These are phyloP conservation scores for Lolium rigidum DNA, from an alignment of 176 grass and related monocot genomes.

Conservation along the genomic window DNA sequence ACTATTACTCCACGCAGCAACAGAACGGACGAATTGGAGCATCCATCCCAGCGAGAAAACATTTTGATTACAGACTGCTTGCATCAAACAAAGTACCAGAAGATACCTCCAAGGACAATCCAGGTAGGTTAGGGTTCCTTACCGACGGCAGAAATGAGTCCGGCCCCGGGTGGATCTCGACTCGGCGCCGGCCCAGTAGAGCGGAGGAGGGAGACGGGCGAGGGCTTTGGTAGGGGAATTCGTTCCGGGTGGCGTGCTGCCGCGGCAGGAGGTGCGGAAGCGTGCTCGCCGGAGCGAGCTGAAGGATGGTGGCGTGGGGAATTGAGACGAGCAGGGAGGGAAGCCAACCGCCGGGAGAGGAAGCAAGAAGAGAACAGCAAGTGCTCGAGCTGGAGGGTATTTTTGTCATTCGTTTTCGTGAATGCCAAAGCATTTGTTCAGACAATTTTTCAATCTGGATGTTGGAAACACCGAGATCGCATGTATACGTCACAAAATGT, in stretches of 20 bases:
- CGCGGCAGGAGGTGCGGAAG: not conserved
- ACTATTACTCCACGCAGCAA: not conserved
- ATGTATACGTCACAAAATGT: too few relatives aligned
- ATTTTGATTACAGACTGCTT: not conserved
- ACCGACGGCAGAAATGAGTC: not conserved
- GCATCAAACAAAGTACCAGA: not conserved
- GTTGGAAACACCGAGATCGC: too few relatives aligned
- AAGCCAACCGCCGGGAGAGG: constrained; percentile 26
- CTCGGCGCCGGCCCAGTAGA: not conserved
- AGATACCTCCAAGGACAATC: too few relatives aligned
- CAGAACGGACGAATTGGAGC: not conserved
- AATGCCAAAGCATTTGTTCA: not conserved
- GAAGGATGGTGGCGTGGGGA: not conserved
- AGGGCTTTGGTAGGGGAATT: not conserved
- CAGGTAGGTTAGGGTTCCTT: not conserved
- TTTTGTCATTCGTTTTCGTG: not conserved
- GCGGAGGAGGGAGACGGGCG: not conserved
- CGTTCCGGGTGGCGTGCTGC: not conserved
- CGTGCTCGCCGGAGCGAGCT: not conserved
- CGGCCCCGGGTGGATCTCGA: constrained; percentile 11
- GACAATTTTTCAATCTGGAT: not conserved
- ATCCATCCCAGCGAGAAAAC: not conserved
- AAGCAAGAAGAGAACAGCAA: constrained; percentile 12
- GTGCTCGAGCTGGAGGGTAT: constrained; percentile 20
- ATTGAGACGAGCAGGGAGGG: not conserved